Evolutionary conservation across 2,329 filamentous ascomycete species (phyloP).

Genomic region (Ceratocystis diversiconidia): DNA sequence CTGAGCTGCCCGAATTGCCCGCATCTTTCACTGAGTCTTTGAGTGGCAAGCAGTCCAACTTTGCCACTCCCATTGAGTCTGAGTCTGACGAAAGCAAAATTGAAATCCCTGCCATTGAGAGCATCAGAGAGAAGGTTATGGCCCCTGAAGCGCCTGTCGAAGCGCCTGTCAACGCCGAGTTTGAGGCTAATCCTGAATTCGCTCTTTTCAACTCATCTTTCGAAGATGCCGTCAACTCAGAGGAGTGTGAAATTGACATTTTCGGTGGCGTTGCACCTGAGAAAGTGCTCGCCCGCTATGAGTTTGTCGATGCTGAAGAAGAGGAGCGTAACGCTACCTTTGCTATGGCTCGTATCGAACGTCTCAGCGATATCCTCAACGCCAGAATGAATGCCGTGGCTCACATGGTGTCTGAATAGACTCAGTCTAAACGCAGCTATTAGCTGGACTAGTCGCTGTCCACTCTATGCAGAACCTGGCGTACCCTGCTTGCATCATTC

Average conservation of each 20-base stretch:
- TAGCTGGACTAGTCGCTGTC: slow-evolving; percentile 18
- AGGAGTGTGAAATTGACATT: slow-evolving; percentile 33
- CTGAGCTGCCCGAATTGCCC: slow-evolving; percentile 55
- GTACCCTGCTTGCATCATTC: slow-evolving; percentile 10
- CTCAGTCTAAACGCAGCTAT: slow-evolving; percentile 4
- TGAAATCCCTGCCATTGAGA: slow-evolving; percentile 40
- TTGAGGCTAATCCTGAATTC: slow-evolving; percentile 49
- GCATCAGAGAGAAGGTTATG: slow-evolving; percentile 28
- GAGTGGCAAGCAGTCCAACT: slow-evolving; percentile 54
- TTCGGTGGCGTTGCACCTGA: slow-evolving; percentile 45
- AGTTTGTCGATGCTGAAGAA: slow-evolving; percentile 47
- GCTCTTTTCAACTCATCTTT: slow-evolving; percentile 40
- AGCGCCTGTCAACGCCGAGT: slow-evolving; percentile 35
- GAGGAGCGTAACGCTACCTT: slow-evolving; percentile 32
- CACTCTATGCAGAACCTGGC: slow-evolving; percentile 8
- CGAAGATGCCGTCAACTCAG: slow-evolving; percentile 23
- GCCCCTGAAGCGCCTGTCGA: slow-evolving; percentile 23
- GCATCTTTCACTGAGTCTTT: slow-evolving; percentile 46
- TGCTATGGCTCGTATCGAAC: slow-evolving; percentile 37
- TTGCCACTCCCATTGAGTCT: slow-evolving; percentile 31
- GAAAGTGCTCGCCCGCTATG: slow-evolving; percentile 48
- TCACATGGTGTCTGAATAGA: slow-evolving; percentile 9
- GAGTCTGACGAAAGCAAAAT: slow-evolving; percentile 41
- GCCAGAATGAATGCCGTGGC: slow-evolving; percentile 17
- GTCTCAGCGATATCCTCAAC: slow-evolving; percentile 28